Percentiles rank a stretch among this genome's conserved stretches.
These are phyloP conservation scores for Termitomyces titanicus DNA, from an alignment of 768 basidiomycete genomes.

Conservation along the genomic window DNA sequence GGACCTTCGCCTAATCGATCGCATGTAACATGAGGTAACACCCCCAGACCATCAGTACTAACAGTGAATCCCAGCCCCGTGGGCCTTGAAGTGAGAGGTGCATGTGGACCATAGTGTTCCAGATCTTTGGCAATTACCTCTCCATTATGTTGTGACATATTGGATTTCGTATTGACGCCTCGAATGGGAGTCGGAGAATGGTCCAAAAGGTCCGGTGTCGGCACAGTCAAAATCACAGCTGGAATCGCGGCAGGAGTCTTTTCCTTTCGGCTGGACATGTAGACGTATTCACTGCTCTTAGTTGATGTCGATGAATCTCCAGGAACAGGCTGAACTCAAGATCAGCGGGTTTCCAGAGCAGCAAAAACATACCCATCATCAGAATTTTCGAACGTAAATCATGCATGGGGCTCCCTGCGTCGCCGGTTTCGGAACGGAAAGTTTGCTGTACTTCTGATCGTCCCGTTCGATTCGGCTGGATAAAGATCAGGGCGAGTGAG, in stretches of 20 bases:
- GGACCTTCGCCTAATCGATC: background rate
- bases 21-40: background rate
- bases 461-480: conserved; percentile 1
- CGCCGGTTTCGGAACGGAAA: background rate
- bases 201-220: conserved; percentile 11
- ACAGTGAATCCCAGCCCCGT: conserved; percentile 3
- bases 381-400: background rate
- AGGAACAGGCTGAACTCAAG: background rate
- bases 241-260: conserved; percentile 1
- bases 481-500: background rate
- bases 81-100: background rate
- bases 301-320: background rate
- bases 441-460: background rate
- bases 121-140: background rate
- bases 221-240: conserved; percentile 10
- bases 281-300: background rate
- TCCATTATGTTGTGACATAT: background rate
- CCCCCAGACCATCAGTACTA: background rate
- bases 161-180: background rate
- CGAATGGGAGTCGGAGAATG: background rate
- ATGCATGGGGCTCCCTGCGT: background rate
- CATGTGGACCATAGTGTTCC: background rate
- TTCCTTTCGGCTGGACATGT: background rate
- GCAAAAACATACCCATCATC: background rate
- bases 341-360: background rate